These are phyloP conservation scores for Borealophlyctis nickersoniae DNA, from an alignment of 192 early-diverging fungal species.

Conservation along the genomic window DNA sequence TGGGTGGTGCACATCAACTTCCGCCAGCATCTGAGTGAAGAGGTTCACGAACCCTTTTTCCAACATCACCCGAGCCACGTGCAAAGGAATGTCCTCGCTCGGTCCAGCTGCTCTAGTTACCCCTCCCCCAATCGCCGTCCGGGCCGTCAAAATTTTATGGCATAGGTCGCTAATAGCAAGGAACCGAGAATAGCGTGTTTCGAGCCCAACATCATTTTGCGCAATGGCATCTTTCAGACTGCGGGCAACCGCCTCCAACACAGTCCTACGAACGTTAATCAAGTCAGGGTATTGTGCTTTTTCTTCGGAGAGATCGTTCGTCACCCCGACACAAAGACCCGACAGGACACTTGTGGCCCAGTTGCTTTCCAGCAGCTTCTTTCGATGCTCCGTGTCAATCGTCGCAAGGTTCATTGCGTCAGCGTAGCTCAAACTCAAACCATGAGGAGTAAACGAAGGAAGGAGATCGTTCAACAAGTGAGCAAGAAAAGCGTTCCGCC, in stretches of 20 bases:
- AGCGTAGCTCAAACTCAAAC: background rate
- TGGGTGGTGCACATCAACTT: conserved; percentile 91
- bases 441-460: conserved; percentile 42
- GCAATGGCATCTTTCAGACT: conserved; percentile 62
- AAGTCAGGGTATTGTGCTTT: conserved; percentile 53
- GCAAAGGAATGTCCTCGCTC: conserved; percentile 54
- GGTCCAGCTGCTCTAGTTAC: conserved; percentile 13
- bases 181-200: conserved; percentile 65
- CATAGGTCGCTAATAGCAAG: conserved; percentile 66
- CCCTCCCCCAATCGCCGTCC: conserved; percentile 5
- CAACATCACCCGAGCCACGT: conserved; percentile 76
- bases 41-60: conserved; percentile 82
- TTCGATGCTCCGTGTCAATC: background rate
- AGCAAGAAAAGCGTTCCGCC: conserved; percentile 50
- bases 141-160: conserved; percentile 59
- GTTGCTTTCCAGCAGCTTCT: conserved; percentile 29
- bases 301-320: conserved; percentile 40
- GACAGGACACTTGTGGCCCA: conserved; percentile 37
- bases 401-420: conserved; percentile 9
- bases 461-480: conserved; percentile 68
- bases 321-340: conserved; percentile 35
- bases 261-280: conserved; percentile 58
- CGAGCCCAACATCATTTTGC: conserved; percentile 33
- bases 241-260: conserved; percentile 63
- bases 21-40: conserved; percentile 74